Evolutionary conservation across 768 basidiomycete species (phyloP), one percentile per base, ranked within the genome.

Genomic region (Agrocybe praecox): DNA sequence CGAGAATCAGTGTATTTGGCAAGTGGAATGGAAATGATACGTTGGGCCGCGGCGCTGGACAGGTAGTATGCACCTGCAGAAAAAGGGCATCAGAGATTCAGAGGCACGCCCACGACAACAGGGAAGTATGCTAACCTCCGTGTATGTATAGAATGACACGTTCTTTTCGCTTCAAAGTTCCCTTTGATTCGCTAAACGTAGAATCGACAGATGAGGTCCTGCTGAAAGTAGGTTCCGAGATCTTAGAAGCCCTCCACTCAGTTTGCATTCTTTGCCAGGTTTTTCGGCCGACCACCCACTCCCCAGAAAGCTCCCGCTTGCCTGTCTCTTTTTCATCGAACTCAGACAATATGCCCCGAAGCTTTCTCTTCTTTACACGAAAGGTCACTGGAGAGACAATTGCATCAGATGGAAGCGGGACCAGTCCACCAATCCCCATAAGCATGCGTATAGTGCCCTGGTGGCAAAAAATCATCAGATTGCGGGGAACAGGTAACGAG

Each of bases 301-400:
- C 96, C 0, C 94, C 96, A 1, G 86, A 86, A 26, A 99, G 79
- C 65, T 96, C 91, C 4, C 96, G 83, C 9, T 65, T 70, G 32
- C 94, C 96, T 10, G 80, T 80, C 71, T 99, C 96, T 17, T 78
- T 67, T 5, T 77, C 81, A 67, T 98, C 96, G 53, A 83, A 83
- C 7, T 86, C 77, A 6, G 82, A 77, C 15, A 99, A 82, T 52
- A 98, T 87, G 14, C 96, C 96, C 29, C 86, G 83, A 24, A 97
- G 78, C 8, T 80, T 74, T 6, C 90, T 86, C 59, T 75, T 81
- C 50, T 80, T 84, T 43, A 98, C 95, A 36, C 76, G 80, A 69
- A 98, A 99, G 0, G 93, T 92, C 45, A 99, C 91, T 12, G 96
- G 95, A 1, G 97, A 98, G 32, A 97, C 90, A 49, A 98, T 79